Evolutionary conservation across 2,329 filamentous ascomycete species (phyloP), one percentile per base, ranked within the genome.

Genomic region (Botryosphaeria agaves): DNA sequence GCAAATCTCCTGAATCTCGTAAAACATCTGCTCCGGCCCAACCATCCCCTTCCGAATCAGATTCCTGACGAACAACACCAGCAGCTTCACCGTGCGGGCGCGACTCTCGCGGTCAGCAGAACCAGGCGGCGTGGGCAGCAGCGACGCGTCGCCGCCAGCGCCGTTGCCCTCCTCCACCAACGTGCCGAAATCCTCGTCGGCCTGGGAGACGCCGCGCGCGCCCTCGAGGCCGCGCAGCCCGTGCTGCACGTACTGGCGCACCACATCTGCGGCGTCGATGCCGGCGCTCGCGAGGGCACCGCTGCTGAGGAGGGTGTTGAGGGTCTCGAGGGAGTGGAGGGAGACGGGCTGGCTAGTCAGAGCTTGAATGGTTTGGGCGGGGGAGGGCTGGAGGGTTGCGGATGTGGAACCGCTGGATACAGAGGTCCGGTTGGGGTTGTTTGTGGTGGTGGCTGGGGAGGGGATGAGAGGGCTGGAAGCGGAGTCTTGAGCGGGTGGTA

Each of bases 1-100:
- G 21, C 49, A 52, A 34, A 57, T 50, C 39, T 55, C 53, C 28
- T 53, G 45, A 19, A 57, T 51, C 34, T 57, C 53, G 33, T 47
- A 55, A 24, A 48, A 49, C 11, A 56, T 35, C n/a, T 43, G 41
- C 17, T 49, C 39, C 4, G 39, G 29, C 14, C 38, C 41, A 20
- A 41, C 31, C 14, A 55, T 28, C 14, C 38, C 46, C 32, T 52
- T 53, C 5, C 43, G 32, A 8, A 56, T 43, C 31, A 56, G 32
- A 34, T 51, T 56, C 30, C 44, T 44, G 18, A 57, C 44, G 33
- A 57, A 57, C 7, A 57, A 34, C 17, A 55, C 32, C 25, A 57
- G 29, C 25, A 56, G 38, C 17, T 42, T 45, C 9, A 55, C 42
- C n/a, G 45, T 45, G 12, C 53, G 41, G n/a, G 36, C 43, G 33